phyloP scores from a whole-genome alignment of 2,329 filamentous ascomycete genomes.

The Sclerotinia sclerotiorum region DNA sequence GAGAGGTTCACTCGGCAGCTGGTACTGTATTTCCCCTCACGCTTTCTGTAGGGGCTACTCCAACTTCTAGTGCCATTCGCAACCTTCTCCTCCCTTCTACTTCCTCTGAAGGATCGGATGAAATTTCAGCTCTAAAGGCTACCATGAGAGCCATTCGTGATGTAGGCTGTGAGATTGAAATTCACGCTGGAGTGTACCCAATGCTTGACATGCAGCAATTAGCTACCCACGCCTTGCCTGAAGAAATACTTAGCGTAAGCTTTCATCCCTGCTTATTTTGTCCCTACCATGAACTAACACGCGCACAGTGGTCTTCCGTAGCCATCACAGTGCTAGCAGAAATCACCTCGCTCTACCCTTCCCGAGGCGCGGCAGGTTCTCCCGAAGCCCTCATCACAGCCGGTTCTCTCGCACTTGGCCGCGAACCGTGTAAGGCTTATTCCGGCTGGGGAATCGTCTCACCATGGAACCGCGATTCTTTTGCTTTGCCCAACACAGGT shows the following conservation, averaged over 20 bases:
- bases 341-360: slow-evolving; percentile 66
- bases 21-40: slow-evolving; percentile 43
- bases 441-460: slow-evolving; percentile 68
- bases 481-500: slow-evolving; percentile 18
- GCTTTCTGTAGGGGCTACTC: slow-evolving; percentile 74
- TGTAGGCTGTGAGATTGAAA: slow-evolving; percentile 55
- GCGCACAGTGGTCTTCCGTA: slow-evolving; percentile 50
- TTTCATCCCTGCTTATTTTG: too few relatives aligned
- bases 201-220: slow-evolving; percentile 77
- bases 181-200: slow-evolving; percentile 77
- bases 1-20: slow-evolving; percentile 35
- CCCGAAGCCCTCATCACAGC: slow-evolving; percentile 68
- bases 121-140: slow-evolving; percentile 44
- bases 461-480: slow-evolving; percentile 50
- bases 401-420: slow-evolving; percentile 67
- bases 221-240: slow-evolving; percentile 62
- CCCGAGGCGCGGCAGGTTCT: slow-evolving; percentile 49
- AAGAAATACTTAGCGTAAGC: slow-evolving; percentile 25
- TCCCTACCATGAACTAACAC: slow-evolving; percentile 28
- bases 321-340: slow-evolving; percentile 70
- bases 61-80: slow-evolving; percentile 67
- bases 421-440: slow-evolving; percentile 72
- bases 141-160: slow-evolving; percentile 45
- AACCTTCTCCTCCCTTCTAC: slow-evolving; percentile 48
- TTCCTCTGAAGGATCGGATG: slow-evolving; percentile 32